Evolutionary conservation across 1,284 basidiomycete species (phyloP).

Genomic region (Meira miltonrushii): DNA sequence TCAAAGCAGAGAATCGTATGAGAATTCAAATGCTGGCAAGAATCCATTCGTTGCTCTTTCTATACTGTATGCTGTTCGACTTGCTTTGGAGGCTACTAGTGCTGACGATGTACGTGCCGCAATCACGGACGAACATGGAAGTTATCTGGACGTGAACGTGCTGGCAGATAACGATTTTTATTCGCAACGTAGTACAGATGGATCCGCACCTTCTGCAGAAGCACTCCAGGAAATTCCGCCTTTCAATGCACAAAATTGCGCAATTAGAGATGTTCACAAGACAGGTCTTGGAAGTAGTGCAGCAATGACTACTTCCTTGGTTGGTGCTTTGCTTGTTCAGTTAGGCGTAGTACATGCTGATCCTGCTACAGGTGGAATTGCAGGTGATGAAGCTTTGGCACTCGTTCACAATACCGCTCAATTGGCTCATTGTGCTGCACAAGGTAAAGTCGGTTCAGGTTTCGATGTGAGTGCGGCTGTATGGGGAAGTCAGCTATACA

Average conservation of each 20-base stretch:
- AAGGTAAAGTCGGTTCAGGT: slow-evolving; percentile 95
- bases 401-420: slow-evolving; percentile 86
- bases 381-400: slow-evolving; percentile 41
- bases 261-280: slow-evolving; percentile 79
- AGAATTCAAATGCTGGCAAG: slow-evolving; percentile 41
- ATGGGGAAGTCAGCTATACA: slow-evolving; percentile 90
- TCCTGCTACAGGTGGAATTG: slow-evolving; percentile 11
- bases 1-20: slow-evolving; percentile 19
- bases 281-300: slow-evolving; percentile 96
- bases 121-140: slow-evolving; percentile 8
- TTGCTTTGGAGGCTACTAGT: slow-evolving; percentile 56
- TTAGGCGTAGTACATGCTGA: slow-evolving; percentile 61
- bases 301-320: slow-evolving; percentile 89
- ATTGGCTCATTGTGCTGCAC: slow-evolving; percentile 89
- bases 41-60: slow-evolving; percentile 93
- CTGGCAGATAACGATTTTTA: slow-evolving; percentile 97
- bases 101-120: slow-evolving; percentile 11
- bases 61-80: slow-evolving; percentile 67
- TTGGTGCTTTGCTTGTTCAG: slow-evolving; percentile 76
- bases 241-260: slow-evolving; percentile 59
- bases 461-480: slow-evolving; percentile 94
- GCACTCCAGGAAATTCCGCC: slow-evolving; percentile 60
- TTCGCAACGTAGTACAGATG: slow-evolving; percentile 63
- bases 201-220: slow-evolving; percentile 27
- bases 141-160: slow-evolving; percentile 70